A percentile compares a stretch with the other conserved stretches of the same genome.
phyloP scores from a whole-genome alignment of 495 filamentous ascomycete species.

The Penicillium robsamsonii region DNA sequence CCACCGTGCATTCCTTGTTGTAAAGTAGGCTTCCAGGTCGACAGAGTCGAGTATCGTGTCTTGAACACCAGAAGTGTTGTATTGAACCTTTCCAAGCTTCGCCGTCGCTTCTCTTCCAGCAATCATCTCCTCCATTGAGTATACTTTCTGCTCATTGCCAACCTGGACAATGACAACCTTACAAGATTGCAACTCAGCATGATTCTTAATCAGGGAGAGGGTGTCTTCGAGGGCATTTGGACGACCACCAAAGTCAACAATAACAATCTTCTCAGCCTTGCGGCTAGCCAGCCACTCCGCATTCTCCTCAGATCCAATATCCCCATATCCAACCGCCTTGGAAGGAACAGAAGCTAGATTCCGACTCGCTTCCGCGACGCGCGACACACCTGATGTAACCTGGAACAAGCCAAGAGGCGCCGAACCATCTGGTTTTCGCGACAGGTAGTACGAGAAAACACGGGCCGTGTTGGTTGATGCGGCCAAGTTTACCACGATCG shows the following conservation, averaged over 20 bases:
- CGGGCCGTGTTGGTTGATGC: conserved; percentile 52
- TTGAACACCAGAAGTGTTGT: conserved; percentile 45
- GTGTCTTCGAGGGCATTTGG: conserved; percentile 36
- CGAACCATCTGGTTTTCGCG: conserved; percentile 5
- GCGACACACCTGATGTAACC: conserved; percentile 24
- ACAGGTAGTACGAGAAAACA: conserved; percentile 36
- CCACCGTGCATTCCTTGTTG: conserved; percentile 28
- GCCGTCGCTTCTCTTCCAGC: conserved; percentile 5
- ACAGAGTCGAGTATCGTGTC: conserved; percentile 33
- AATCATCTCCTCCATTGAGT: conserved; percentile 26
- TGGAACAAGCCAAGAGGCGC: conserved; percentile 30
- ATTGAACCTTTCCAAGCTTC: conserved; percentile 28
- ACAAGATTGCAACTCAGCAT: conserved; percentile 6
- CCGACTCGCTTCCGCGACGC: conserved; percentile 29
- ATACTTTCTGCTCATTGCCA: conserved; percentile 41
- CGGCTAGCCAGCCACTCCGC: conserved; percentile 20
- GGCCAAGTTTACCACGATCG: conserved; percentile 40
- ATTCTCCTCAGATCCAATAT: conserved; percentile 10
- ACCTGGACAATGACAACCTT: conserved; percentile 37
- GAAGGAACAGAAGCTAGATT: conserved; percentile 17
- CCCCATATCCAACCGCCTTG: conserved; percentile 25
- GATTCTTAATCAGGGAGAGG: conserved; percentile 25
- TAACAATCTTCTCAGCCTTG: conserved; percentile 39
- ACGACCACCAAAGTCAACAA: conserved; percentile 54
- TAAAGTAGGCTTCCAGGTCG: conserved; percentile 35